phyloP scores from a whole-genome alignment of 306 rosid genomes.

The Quercus aquifolioides region DNA sequence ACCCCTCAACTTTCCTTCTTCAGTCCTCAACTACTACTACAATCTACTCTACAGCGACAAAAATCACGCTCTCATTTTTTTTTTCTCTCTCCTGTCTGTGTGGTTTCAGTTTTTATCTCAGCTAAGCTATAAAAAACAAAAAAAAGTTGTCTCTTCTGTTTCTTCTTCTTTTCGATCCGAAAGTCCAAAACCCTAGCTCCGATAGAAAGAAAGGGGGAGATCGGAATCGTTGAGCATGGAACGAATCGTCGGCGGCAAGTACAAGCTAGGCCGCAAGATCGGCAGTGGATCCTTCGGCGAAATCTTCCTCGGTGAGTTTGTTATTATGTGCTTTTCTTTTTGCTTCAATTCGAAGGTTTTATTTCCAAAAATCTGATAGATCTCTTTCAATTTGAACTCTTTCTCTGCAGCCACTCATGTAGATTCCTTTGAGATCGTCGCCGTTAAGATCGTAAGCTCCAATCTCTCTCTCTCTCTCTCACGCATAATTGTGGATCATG shows the following conservation, averaged over 20 bases:
- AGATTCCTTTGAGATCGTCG: constrained; percentile 90
- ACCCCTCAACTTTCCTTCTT: constrained; percentile 8
- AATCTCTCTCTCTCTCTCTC: background rate
- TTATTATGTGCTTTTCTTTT: background rate
- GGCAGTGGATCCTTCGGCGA: constrained; percentile 99
- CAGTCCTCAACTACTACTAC: background rate
- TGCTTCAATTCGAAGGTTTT: background rate
- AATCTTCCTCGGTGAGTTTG: constrained; percentile 71
- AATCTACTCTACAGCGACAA: background rate
- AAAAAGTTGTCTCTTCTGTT: background rate
- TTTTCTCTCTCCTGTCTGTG: constrained; percentile 9
- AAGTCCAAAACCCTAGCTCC: constrained; percentile 11
- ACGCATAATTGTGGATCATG: background rate
- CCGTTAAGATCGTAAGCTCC: constrained; percentile 82
- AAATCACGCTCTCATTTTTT: background rate
- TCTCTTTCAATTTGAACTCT: constrained; percentile 13
- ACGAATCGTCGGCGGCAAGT: constrained; percentile 76
- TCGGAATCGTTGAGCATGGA: constrained; percentile 56
- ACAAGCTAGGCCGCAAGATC: constrained; percentile 95
- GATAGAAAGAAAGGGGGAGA: constrained; percentile 14
- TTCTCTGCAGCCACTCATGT: constrained; percentile 72
- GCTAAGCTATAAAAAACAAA: no score
- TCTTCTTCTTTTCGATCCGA: constrained; percentile 7
- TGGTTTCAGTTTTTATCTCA: constrained; percentile 20
- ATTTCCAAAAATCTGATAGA: constrained; percentile 14